Percentiles rank a stretch among this genome's conserved stretches.
Evolutionary conservation across 331 rosid genomes (phyloP).

Genomic region (Prunus yedoensis): DNA sequence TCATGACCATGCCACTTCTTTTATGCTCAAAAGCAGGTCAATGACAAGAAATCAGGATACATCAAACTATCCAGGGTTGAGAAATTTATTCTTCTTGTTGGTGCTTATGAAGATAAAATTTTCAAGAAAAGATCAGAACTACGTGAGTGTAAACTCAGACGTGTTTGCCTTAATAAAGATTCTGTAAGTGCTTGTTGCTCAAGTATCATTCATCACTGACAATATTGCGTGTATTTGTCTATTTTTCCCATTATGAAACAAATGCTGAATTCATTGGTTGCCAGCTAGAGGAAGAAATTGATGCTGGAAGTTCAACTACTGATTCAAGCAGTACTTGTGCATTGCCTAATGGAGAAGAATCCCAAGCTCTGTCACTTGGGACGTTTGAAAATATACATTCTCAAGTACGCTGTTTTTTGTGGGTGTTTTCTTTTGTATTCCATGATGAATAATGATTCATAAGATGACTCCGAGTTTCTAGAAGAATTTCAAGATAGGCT

Average conservation of each 20-base stretch:
- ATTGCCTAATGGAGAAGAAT: background rate
- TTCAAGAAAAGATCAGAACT: constrained; percentile 43
- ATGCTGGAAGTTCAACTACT: background rate
- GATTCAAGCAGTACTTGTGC: background rate
- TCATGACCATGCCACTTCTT: background rate
- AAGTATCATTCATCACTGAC: background rate
- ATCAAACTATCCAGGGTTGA: constrained; percentile 56
- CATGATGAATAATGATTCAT: no score
- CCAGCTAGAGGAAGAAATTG: constrained; percentile 11
- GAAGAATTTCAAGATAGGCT: no score
- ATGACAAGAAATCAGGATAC: constrained; percentile 30
- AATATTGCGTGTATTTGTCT: background rate
- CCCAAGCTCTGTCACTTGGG: background rate
- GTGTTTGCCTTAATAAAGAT: constrained; percentile 4
- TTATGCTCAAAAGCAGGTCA: constrained; percentile 25
- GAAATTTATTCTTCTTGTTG: constrained; percentile 44
- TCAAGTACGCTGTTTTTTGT: background rate
- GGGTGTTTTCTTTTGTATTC: background rate
- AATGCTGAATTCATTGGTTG: background rate
- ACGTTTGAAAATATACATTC: background rate
- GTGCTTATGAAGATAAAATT: constrained; percentile 43
- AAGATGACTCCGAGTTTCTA: no score
- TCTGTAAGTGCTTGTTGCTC: constrained; percentile 35
- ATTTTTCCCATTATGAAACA: background rate
- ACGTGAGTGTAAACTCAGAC: constrained; percentile 16